Evolutionary conservation across 257 asterid species (phyloP).

Genomic region (Ligustrum vulgare): DNA sequence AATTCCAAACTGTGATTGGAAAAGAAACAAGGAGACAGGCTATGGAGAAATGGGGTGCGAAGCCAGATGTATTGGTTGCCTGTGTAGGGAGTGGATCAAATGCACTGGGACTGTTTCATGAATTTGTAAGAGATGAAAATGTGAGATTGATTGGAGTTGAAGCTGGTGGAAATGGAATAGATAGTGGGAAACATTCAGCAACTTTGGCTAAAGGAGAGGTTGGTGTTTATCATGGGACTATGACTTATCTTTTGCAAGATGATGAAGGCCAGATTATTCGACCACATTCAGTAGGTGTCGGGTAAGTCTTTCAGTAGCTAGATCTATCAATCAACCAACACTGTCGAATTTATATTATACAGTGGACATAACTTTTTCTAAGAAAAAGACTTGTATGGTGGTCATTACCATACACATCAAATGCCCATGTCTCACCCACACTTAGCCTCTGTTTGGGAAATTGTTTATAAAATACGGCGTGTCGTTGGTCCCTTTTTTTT

Average conservation of each 20-base stretch:
- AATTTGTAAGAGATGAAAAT: slow-evolving; percentile 58
- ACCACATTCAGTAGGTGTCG: slow-evolving; percentile 64
- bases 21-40: slow-evolving; percentile 74
- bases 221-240: slow-evolving; percentile 75
- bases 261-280: slow-evolving; percentile 63
- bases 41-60: slow-evolving; percentile 63
- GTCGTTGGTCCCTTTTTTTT: too few species aligned
- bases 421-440: neutral
- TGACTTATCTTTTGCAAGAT: slow-evolving; percentile 75
- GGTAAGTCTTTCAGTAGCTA: slow-evolving; percentile 30
- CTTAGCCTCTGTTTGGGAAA: too few species aligned
- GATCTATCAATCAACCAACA: neutral
- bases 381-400: neutral
- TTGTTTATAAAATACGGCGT: too few species aligned
- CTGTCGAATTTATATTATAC: neutral
- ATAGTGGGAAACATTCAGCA: slow-evolving; percentile 64
- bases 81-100: slow-evolving; percentile 81
- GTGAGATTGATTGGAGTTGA: slow-evolving; percentile 74
- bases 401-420: neutral
- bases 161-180: slow-evolving; percentile 61
- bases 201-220: slow-evolving; percentile 58
- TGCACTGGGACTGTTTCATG: slow-evolving; percentile 77
- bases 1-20: slow-evolving; percentile 72
- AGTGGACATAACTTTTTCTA: neutral
- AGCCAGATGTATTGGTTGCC: slow-evolving; percentile 72